A percentile compares a stretch with the other conserved stretches of the same genome.
phyloP scores from a whole-genome alignment of 352 stramenopile genomes.

The Phytopythium chamaehyphon region DNA sequence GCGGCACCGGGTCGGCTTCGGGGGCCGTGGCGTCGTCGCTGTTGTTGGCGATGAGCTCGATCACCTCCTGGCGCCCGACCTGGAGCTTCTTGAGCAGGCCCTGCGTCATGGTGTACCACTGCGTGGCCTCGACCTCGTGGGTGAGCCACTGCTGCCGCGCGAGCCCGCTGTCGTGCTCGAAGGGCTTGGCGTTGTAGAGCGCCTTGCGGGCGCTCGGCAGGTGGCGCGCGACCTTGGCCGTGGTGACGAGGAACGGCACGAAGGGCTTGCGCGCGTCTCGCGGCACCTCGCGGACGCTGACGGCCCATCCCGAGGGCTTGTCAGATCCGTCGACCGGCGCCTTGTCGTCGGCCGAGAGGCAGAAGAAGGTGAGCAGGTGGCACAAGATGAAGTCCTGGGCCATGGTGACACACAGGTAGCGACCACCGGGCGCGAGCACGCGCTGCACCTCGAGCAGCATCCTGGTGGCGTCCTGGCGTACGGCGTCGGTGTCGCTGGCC shows the following conservation, averaged over 20 bases:
- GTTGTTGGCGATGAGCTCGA: constrained; percentile 54
- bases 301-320: constrained; percentile 16
- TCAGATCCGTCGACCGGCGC: background rate
- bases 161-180: constrained; percentile 20
- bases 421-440: constrained; percentile 48
- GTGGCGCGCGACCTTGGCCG: constrained; percentile 27
- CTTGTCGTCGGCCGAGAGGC: background rate
- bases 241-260: constrained; percentile 43
- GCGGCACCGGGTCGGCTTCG: constrained; percentile 29
- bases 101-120: constrained; percentile 62
- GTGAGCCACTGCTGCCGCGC: constrained; percentile 42
- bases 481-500: constrained; percentile 37
- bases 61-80: constrained; percentile 43
- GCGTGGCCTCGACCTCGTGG: constrained; percentile 50
- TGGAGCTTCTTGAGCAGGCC: constrained; percentile 39
- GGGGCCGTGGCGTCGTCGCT: constrained; percentile 10
- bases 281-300: constrained; percentile 38
- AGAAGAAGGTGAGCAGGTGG: constrained; percentile 55
- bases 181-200: constrained; percentile 40
- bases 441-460: constrained; percentile 70
- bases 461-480: constrained; percentile 35
- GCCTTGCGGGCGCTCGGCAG: constrained; percentile 16
- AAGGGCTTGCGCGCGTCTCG: constrained; percentile 42
- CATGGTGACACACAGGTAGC: constrained; percentile 79
- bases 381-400: constrained; percentile 73